phyloP scores from a whole-genome alignment of 257 asterid species.

The Paulownia fortunei region DNA sequence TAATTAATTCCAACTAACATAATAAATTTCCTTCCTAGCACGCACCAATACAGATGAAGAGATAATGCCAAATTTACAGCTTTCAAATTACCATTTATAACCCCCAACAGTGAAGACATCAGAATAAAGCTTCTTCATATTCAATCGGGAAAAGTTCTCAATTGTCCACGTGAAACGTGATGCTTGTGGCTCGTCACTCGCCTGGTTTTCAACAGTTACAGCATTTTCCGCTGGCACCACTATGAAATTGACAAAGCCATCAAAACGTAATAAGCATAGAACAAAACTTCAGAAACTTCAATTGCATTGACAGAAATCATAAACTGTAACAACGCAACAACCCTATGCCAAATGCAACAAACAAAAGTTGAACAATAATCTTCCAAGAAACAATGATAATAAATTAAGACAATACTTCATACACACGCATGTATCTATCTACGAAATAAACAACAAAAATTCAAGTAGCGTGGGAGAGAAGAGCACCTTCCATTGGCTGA shows the following conservation, averaged over 20 bases:
- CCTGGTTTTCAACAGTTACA: conserved; percentile 77
- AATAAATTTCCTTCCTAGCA: conserved; percentile 13
- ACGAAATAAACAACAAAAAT: conserved; percentile 1
- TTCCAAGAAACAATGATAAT: not conserved
- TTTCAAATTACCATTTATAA: conserved; percentile 73
- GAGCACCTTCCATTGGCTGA: conserved; percentile 97
- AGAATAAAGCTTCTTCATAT: conserved; percentile 81
- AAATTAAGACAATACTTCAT: conserved; percentile 13
- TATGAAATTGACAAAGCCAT: conserved; percentile 34
- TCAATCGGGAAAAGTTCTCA: conserved; percentile 74
- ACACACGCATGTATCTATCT: conserved; percentile 10
- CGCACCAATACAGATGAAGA: conserved; percentile 9
- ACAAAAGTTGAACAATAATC: not conserved
- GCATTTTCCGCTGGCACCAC: conserved; percentile 70
- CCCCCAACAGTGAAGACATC: conserved; percentile 81
- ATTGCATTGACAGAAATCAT: conserved; percentile 16
- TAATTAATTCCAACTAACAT: not conserved
- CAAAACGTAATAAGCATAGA: conserved; percentile 21
- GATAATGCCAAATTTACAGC: conserved; percentile 8
- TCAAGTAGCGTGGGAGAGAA: not conserved
- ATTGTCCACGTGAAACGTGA: conserved; percentile 87
- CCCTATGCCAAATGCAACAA: not conserved
- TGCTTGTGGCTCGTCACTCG: conserved; percentile 86
- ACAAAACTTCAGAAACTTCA: conserved; percentile 27
- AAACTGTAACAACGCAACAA: conserved; percentile 5